phyloP scores from a whole-genome alignment of 768 basidiomycete species.

The Calocybe gangraenosa region DNA sequence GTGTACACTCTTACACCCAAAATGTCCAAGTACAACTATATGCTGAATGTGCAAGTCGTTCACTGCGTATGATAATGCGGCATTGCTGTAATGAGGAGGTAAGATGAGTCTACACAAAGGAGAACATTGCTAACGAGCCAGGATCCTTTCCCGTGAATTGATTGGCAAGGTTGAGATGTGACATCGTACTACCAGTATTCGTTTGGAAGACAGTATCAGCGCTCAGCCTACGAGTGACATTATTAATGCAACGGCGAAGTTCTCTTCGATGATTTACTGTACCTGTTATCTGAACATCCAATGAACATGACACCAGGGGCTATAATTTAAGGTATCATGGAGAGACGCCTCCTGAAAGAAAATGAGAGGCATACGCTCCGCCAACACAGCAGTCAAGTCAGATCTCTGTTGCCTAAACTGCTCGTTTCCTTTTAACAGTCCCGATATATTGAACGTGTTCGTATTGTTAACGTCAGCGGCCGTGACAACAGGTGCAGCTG shows the following conservation, averaged over 20 bases:
- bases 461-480: not conserved
- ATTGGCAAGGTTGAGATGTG: slow-evolving; percentile 32
- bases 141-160: slow-evolving; percentile 29
- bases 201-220: slow-evolving; percentile 27
- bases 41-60: slow-evolving; percentile 29
- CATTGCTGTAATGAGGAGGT: slow-evolving; percentile 20
- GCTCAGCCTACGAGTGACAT: slow-evolving; percentile 2
- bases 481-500: not conserved
- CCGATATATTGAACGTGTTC: slow-evolving; percentile 5
- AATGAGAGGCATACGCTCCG: slow-evolving; percentile 5
- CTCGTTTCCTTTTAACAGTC: slow-evolving; percentile 9
- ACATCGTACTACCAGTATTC: slow-evolving; percentile 26
- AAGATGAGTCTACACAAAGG: not conserved
- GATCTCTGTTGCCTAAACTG: slow-evolving; percentile 7
- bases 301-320: slow-evolving; percentile 35
- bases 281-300: slow-evolving; percentile 33
- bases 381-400: slow-evolving; percentile 1
- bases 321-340: slow-evolving; percentile 4
- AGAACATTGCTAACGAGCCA: slow-evolving; percentile 26
- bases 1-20: slow-evolving; percentile 32
- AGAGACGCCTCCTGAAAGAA: not conserved
- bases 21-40: slow-evolving; percentile 35
- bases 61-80: slow-evolving; percentile 31
- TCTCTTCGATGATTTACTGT: not conserved
- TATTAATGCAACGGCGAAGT: too few species aligned